Conservation (phyloP, 192 early-diverging fungal species). For the Backusella tarrabulga region DNA sequence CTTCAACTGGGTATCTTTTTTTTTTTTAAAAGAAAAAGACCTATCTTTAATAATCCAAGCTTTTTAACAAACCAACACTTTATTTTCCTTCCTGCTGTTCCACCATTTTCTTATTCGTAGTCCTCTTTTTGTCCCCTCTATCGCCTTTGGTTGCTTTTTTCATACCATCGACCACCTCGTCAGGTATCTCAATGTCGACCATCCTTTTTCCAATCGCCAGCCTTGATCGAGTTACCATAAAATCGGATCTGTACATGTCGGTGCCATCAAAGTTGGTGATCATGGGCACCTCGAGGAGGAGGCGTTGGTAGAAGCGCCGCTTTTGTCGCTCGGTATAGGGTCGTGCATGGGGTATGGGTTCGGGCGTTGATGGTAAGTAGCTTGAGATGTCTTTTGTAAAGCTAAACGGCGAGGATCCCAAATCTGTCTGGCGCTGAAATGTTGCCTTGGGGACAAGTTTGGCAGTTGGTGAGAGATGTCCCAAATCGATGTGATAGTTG, state of each 20-base stretch:
- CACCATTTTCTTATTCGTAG: too few species aligned
- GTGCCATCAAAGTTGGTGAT: background rate
- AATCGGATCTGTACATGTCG: background rate
- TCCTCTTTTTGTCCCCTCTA: too few species aligned
- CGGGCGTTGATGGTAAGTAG: background rate
- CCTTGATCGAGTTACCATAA: background rate
- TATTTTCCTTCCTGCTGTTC: too few species aligned
- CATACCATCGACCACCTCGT: too few species aligned
- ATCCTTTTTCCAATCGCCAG: background rate
- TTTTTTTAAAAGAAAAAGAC: too few species aligned
- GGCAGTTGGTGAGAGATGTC: background rate
- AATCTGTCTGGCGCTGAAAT: background rate
- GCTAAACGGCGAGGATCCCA: slow-evolving; percentile 5
- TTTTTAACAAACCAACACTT: too few species aligned
- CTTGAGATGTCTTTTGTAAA: background rate
- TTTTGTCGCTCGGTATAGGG: slow-evolving; percentile 1
- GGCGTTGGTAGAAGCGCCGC: slow-evolving; percentile 16
- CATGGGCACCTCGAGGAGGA: slow-evolving; percentile 9
- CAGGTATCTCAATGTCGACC: background rate
- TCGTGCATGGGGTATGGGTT: background rate
- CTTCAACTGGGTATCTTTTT: too few species aligned
- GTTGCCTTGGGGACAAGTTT: background rate
- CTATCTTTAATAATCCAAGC: too few species aligned
- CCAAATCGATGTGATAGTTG: background rate
- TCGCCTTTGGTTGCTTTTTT: too few species aligned